Base-by-base conservation (phyloP, 169 alveolate species). In the Cryptosporidium ubiquitum region DNA sequence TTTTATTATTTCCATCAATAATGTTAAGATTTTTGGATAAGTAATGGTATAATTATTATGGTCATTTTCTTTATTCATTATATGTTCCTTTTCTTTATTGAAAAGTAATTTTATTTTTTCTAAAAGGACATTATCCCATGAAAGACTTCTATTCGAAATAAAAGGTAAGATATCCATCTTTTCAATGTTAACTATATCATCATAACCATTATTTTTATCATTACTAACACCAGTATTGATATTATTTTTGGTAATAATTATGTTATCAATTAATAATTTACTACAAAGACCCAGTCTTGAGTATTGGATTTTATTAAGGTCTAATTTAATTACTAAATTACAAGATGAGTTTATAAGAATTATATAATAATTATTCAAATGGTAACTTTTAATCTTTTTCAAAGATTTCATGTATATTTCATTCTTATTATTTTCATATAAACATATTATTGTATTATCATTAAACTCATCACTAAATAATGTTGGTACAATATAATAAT, bases 401-500 rank as follows among this genome's bases (percentile, higher is more conserved):
- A 64, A n/a, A 37, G 71, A 64, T 37, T 64, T 33, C 49, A 20
- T 33, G 42, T 79, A 79, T 37, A 33, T 29, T 5, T 79, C 26
- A 20, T 31, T 31, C 16, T 57, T 55, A 26, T 35, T 33, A 37
- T 57, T 35, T 14, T 55, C 37, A 40, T 73, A 73, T 26, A 55
- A 31, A 42, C 85, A 73, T 16, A 73, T 40, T 52, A 73, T 37
- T 31, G 70, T 73, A 55, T 73, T 73, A 20, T 73, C 35, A 16
- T 51, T 73, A 10, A 73, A 73, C 55, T 39, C 39, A 33, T 73
- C 85, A 33, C 23, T 55, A 58, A 73, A 73, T 58, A 73, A 23
- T 52, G 85, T 37, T n/a, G 85, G 85, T 52, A 73, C 85, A 23
- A 73, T 14, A 73, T 73, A 73, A 37, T 55, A 73, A 35, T 40